Conservation (phyloP, 164 flowering plant species). For the Warburgia ugandensis region DNA sequence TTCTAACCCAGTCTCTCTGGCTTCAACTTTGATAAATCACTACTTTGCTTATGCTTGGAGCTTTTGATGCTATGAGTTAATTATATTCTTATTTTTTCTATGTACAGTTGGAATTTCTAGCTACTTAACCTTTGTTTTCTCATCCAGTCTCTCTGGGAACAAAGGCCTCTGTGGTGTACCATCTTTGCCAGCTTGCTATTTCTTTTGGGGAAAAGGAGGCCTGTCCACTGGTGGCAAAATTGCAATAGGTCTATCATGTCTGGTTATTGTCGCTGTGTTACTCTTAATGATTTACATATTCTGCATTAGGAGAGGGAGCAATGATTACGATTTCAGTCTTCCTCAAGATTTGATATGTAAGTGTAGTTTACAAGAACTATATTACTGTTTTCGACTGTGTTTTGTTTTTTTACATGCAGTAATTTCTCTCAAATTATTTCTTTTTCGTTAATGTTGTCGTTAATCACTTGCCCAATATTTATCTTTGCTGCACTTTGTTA, state of each 20-base stretch:
- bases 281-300: constrained; percentile 40
- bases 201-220: constrained; percentile 68
- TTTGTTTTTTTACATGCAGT: too few relatives aligned
- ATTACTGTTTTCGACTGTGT: too few relatives aligned
- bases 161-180: constrained; percentile 95
- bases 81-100: background rate
- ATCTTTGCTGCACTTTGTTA: too few relatives aligned
- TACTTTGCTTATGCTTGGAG: too few relatives aligned
- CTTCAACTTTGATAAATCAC: too few relatives aligned
- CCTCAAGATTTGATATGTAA: constrained; percentile 92
- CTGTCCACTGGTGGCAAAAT: constrained; percentile 78
- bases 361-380: too few relatives aligned
- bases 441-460: too few relatives aligned
- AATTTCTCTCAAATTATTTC: too few relatives aligned
- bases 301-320: constrained; percentile 55
- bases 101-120: background rate
- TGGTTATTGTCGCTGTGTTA: constrained; percentile 36
- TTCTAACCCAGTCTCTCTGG: too few relatives aligned
- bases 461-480: too few relatives aligned
- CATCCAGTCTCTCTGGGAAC: constrained; percentile 76
- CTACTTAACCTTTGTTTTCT: too few relatives aligned
- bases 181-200: constrained; percentile 69
- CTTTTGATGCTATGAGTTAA: too few relatives aligned
- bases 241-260: constrained; percentile 56
- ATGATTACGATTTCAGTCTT: constrained; percentile 87